A percentile compares a stretch with the other conserved stretches of the same genome.
Evolutionary conservation across 2,329 filamentous ascomycete genomes (phyloP).

Genomic region (Knufia petricola): DNA sequence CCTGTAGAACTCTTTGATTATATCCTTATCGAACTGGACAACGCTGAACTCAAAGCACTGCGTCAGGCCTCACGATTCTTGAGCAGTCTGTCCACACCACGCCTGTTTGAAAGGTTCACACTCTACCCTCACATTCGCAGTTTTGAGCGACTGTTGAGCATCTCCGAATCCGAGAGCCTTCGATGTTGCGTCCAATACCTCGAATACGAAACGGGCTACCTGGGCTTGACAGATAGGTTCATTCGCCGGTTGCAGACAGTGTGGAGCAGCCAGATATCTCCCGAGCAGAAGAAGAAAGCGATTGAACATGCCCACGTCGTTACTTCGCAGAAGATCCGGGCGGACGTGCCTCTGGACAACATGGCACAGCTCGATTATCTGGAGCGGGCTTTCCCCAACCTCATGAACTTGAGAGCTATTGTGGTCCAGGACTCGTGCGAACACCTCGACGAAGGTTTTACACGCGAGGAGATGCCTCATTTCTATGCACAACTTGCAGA

Average conservation of each 20-base stretch:
- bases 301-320: background rate
- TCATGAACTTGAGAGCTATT: background rate
- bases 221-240: background rate
- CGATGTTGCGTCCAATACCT: background rate
- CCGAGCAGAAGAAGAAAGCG: background rate
- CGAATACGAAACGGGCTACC: background rate
- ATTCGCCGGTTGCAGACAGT: background rate
- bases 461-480: background rate
- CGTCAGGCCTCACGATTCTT: background rate
- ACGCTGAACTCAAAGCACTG: background rate
- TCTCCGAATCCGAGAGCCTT: background rate
- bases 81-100: background rate
- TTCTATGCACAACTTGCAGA: constrained; percentile 5
- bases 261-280: background rate
- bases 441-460: background rate
- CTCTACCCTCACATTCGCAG: constrained; percentile 3
- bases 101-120: background rate
- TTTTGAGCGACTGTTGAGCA: constrained; percentile 2
- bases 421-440: background rate
- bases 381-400: background rate
- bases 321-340: background rate
- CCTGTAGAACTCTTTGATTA: background rate
- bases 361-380: constrained; percentile 1
- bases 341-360: background rate
- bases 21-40: background rate